These are phyloP conservation scores for Annulohypoxylon nitens DNA, from an alignment of 495 filamentous ascomycete genomes.

Conservation along the genomic window DNA sequence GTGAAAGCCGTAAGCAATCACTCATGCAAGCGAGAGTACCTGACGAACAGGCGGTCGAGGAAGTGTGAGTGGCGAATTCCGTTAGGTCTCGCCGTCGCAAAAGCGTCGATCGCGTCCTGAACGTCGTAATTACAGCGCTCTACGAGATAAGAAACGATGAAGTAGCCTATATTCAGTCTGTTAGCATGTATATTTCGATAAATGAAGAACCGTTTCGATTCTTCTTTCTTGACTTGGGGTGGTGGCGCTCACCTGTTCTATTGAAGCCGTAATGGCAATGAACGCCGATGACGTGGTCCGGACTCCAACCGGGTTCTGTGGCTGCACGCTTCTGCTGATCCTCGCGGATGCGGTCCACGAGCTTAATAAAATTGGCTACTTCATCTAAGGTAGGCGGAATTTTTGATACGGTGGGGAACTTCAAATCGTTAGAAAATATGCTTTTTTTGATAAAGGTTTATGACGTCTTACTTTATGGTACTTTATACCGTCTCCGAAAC, in stretches of 20 bases:
- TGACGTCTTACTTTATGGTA: constrained; percentile 67
- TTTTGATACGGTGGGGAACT: constrained; percentile 93
- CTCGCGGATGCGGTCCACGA: constrained; percentile 78
- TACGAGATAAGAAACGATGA: constrained; percentile 91
- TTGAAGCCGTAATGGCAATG: constrained; percentile 98
- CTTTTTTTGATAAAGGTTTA: not conserved
- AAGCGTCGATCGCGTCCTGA: constrained; percentile 83
- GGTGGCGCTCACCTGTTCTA: constrained; percentile 70
- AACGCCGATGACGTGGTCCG: constrained; percentile 73
- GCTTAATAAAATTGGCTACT: constrained; percentile 78
- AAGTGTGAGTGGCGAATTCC: constrained; percentile 94
- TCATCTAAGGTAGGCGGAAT: constrained; percentile 85
- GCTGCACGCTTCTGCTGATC: constrained; percentile 60
- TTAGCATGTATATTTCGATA: too few relatives aligned
- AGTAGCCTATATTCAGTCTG: constrained; percentile 74
- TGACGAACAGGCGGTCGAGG: constrained; percentile 84
- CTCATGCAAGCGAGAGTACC: constrained; percentile 65
- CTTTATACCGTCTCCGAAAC: constrained; percentile 78
- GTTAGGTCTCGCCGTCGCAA: constrained; percentile 77
- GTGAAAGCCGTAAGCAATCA: constrained; percentile 5
- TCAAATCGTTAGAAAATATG: constrained; percentile 52
- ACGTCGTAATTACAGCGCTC: constrained; percentile 80
- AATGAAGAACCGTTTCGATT: too few relatives aligned
- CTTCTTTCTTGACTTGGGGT: too few relatives aligned
- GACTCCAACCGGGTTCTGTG: constrained; percentile 55